Evolutionary conservation across 78 protist genomes (phyloP).

Genomic region (slime mould (Dictyostelium discoideum)): dicty_2.7 NC_007090.3:5244501-5245000

Average conservation of each 20-base stretch:
- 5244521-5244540: not conserved
- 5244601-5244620: not conserved
- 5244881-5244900: slow-evolving; percentile 57
- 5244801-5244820: slow-evolving; percentile 53
- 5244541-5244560: not conserved
- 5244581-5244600: not conserved
- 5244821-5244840: slow-evolving; percentile 61
- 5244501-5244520: slow-evolving; percentile 61
- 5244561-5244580: not conserved
- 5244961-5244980: not conserved
- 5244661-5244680: not conserved
- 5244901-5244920: slow-evolving; percentile 51
- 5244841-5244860: not conserved
- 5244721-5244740: slow-evolving; percentile 80
- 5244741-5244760: slow-evolving; percentile 50
- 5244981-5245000: not conserved
- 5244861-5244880: slow-evolving; percentile 53
- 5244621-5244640: not conserved
- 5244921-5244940: slow-evolving; percentile 48
- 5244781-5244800: slow-evolving; percentile 53
- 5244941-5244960: slow-evolving; percentile 48
- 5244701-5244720: slow-evolving; percentile 63
- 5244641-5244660: not conserved
- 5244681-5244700: not conserved
- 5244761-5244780: slow-evolving; percentile 50